phyloP scores from a whole-genome alignment of 2,329 filamentous ascomycete genomes.

The Pseudogymnoascus pannorum region DNA sequence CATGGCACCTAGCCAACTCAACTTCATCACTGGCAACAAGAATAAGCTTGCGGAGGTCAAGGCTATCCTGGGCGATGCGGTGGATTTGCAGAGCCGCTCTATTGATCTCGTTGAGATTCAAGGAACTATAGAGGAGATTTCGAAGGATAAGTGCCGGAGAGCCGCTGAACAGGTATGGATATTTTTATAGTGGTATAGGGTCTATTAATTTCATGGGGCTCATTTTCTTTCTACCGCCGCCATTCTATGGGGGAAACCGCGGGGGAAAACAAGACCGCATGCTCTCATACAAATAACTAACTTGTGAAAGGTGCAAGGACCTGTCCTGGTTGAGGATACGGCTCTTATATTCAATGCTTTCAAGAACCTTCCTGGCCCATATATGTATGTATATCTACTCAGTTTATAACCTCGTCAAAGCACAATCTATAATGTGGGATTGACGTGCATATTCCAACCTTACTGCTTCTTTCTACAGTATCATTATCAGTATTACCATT shows the following conservation, averaged over 20 bases:
- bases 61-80: constrained; percentile 67
- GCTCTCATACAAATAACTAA: constrained; percentile 7
- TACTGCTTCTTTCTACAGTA: neutral
- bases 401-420: neutral
- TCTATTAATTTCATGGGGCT: constrained; percentile 8
- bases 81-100: constrained; percentile 65
- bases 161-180: constrained; percentile 66
- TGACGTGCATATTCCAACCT: neutral
- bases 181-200: neutral
- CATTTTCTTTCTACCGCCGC: constrained; percentile 10
- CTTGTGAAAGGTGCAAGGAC: constrained; percentile 60
- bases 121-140: constrained; percentile 86
- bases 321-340: constrained; percentile 93
- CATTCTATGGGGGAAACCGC: neutral
- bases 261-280: neutral
- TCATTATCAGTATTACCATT: neutral
- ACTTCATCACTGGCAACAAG: constrained; percentile 95
- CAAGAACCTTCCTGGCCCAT: constrained; percentile 85
- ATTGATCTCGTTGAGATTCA: constrained; percentile 86
- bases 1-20: constrained; percentile 51
- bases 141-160: constrained; percentile 73
- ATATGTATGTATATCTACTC: constrained; percentile 60
- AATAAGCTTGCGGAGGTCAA: constrained; percentile 90
- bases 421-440: neutral
- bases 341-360: constrained; percentile 88